Evolutionary conservation across 257 asterid species (phyloP).

Genomic region (Primulina tabacum): DNA sequence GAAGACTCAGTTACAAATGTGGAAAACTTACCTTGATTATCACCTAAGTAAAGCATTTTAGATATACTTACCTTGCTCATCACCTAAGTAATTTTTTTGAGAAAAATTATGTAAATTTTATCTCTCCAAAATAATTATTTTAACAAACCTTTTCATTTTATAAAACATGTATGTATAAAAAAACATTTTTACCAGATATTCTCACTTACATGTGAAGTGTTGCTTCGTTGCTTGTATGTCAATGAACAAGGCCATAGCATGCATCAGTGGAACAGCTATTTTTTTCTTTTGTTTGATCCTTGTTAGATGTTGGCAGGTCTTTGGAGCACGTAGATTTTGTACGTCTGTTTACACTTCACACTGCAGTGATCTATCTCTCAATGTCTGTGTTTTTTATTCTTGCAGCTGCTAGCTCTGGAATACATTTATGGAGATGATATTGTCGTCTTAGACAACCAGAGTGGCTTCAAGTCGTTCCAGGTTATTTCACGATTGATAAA

Average conservation of each 20-base stretch:
- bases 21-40: neutral
- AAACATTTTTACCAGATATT: neutral
- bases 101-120: no score
- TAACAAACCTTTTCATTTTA: neutral
- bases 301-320: neutral
- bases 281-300: neutral
- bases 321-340: neutral
- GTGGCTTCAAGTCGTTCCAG: constrained; percentile 62
- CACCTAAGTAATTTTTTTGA: no score
- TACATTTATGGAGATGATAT: constrained; percentile 74
- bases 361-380: constrained; percentile 10
- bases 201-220: neutral
- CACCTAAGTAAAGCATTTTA: neutral
- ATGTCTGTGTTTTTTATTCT: constrained; percentile 16
- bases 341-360: neutral
- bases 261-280: neutral
- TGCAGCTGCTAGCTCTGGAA: constrained; percentile 80
- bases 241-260: neutral
- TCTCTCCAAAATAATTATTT: neutral
- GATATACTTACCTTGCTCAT: neutral
- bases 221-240: neutral
- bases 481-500: constrained; percentile 35
- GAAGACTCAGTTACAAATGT: neutral
- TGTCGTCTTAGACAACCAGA: constrained; percentile 44
- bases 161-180: no score